phyloP scores from a whole-genome alignment of 352 stramenopile species.

The Pythium dissimile region DNA sequence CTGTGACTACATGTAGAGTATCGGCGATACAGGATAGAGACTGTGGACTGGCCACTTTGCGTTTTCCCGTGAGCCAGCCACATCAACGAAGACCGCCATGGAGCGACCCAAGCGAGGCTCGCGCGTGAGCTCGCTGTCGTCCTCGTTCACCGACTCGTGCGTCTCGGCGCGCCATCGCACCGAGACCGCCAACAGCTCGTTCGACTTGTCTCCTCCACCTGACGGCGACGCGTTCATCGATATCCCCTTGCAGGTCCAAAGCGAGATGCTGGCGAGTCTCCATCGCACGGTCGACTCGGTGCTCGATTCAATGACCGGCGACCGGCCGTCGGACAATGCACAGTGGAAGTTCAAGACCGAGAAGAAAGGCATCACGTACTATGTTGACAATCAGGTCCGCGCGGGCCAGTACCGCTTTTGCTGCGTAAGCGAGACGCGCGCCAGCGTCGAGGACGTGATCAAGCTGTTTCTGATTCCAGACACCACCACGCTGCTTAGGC shows the following conservation, averaged over 20 bases:
- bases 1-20: too few relatives aligned
- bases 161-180: too few relatives aligned
- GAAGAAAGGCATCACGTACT: conserved; percentile 49
- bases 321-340: conserved; percentile 26
- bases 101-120: too few relatives aligned
- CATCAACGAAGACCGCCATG: too few relatives aligned
- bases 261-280: conserved; percentile 8
- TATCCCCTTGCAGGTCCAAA: neutral
- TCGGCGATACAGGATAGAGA: too few relatives aligned
- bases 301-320: conserved; percentile 45
- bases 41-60: too few relatives aligned
- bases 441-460: conserved; percentile 40
- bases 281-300: conserved; percentile 32
- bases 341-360: conserved; percentile 42
- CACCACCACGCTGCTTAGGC: conserved; percentile 30
- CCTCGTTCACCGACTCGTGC: too few relatives aligned
- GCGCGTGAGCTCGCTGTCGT: too few relatives aligned
- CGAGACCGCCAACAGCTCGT: too few relatives aligned
- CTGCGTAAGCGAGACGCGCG: conserved; percentile 40
- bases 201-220: too few relatives aligned
- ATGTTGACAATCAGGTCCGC: conserved; percentile 39
- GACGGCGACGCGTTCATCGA: neutral
- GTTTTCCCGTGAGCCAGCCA: too few relatives aligned
- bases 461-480: conserved; percentile 45
- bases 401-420: conserved; percentile 48